phyloP scores from a whole-genome alignment of 106 monocot species.

The Cymbidium sinense region DNA sequence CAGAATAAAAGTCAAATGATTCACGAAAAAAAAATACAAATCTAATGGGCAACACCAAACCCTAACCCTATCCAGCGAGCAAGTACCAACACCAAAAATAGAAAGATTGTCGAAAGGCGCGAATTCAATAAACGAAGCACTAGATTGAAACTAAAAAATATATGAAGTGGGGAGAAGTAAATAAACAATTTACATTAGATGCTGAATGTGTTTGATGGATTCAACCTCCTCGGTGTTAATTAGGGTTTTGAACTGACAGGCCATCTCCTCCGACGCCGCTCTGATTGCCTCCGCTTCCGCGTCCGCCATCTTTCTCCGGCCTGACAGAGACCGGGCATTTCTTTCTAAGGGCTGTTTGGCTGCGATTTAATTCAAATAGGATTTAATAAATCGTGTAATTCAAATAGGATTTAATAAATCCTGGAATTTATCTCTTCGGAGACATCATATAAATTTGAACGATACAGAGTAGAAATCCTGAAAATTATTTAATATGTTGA shows the following conservation, averaged over 20 bases:
- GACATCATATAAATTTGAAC: too few relatives aligned
- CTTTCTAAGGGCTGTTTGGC: too few relatives aligned
- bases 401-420: too few relatives aligned
- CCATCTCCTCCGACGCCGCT: conserved; percentile 57
- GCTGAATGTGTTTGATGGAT: conserved; percentile 56
- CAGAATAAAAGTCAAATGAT: not conserved
- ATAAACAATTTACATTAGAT: conserved; percentile 52
- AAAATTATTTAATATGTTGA: too few relatives aligned
- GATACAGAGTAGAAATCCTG: too few relatives aligned
- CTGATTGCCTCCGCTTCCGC: conserved; percentile 26
- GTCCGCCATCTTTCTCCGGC: conserved; percentile 17
- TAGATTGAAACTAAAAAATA: not conserved
- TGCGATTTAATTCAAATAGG: too few relatives aligned
- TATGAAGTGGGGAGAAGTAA: not conserved
- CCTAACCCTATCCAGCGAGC: not conserved
- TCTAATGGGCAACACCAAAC: not conserved
- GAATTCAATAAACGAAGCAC: not conserved
- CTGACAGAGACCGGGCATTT: too few relatives aligned
- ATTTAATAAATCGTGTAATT: too few relatives aligned
- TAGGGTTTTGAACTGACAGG: conserved; percentile 60
- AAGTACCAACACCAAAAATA: not conserved
- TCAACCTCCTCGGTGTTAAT: conserved; percentile 47
- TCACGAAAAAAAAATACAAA: not conserved
- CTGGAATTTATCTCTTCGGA: too few relatives aligned
- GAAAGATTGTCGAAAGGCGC: not conserved